Base-by-base conservation (phyloP, 2,329 filamentous ascomycete species). In the Alternaria consortialis region DNA sequence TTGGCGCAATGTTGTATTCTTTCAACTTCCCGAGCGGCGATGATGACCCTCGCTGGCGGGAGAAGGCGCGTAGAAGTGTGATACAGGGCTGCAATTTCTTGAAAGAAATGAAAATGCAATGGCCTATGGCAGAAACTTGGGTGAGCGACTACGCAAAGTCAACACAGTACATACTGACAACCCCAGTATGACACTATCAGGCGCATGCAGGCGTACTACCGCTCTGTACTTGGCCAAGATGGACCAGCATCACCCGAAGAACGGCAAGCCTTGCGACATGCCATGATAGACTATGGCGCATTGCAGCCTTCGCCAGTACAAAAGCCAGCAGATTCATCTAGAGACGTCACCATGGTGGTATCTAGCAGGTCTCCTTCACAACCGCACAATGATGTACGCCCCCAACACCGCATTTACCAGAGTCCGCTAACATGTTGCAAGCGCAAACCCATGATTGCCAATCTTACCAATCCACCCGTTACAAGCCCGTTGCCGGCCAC, bases 71-170 rank as follows among this genome's bases (percentile, higher is more conserved):
- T 6, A 71, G 74, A 17, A 68, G 73, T 20, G 75, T 79, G 27
- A 74, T 79, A 11, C 70, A 75, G 7, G 78, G 78, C 7, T 78
- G 75, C 56, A 71, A 66, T 0, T 80, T 80, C 32, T 50, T 80
- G 29, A 79, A 77, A 32, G 77, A 80, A 42, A 80, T 80, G 78
- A 79, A 76, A 59, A 76, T 68, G 8, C 76, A 78, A 46, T 80
- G 78, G 78, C 78, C 78, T 0, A 80, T 80, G 78, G 76, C 77
- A 7, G 74, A 74, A 27, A 79, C 77, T 53, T 80, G 78, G 77
- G 77, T 77, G 54, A 60, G 70, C 58, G 31, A 15, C 3, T 9
- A 42, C 3, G 13, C 3, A 2, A 11, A 0, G 2, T 23, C 13
- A 15, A 15, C 1, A 12, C 0, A 5, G 25, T 11, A 6, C 17